phyloP scores from a whole-genome alignment of 352 stramenopile species.

The Phytopythium mirpurense region DNA sequence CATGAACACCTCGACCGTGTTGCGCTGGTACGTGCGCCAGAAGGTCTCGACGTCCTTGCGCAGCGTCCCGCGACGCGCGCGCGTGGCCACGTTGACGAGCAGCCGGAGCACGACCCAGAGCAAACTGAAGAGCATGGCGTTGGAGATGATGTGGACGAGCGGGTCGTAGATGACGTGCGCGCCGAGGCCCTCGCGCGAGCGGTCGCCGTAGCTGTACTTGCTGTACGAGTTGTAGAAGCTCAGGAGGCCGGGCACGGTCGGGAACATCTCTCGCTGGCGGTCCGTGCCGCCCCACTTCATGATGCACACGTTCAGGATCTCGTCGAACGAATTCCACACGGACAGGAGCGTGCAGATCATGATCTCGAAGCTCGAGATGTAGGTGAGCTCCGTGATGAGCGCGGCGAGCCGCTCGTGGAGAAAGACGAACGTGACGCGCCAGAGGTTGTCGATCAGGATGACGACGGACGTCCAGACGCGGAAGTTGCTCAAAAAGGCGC shows the following conservation, averaged over 20 bases:
- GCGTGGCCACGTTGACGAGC: slow-evolving; percentile 1
- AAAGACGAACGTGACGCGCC: slow-evolving; percentile 10
- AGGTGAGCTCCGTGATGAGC: slow-evolving; percentile 17
- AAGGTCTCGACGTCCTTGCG: slow-evolving; percentile 11
- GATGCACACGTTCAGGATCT: slow-evolving; percentile 12
- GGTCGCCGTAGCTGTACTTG: slow-evolving; percentile 21
- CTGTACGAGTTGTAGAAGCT: slow-evolving; percentile 17
- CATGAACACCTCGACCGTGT: slow-evolving; percentile 23
- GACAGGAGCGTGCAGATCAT: slow-evolving; percentile 19
- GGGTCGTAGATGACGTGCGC: slow-evolving; percentile 13
- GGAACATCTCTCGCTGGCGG: slow-evolving; percentile 12
- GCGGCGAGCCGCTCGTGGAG: slow-evolving; percentile 11
- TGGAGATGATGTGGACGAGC: slow-evolving; percentile 12
- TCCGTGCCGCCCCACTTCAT: slow-evolving; percentile 14
- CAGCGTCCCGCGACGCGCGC: slow-evolving; percentile 5
- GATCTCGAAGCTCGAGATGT: slow-evolving; percentile 19
- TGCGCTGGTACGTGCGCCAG: slow-evolving; percentile 20
- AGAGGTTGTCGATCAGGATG: slow-evolving; percentile 14
- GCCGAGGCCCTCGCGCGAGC: slow-evolving; percentile 7
- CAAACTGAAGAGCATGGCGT: slow-evolving; percentile 12
- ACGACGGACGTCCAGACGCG: slow-evolving; percentile 18
- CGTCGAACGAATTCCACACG: slow-evolving; percentile 11
- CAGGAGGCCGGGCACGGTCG: slow-evolving; percentile 4
- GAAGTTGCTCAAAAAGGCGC: slow-evolving; percentile 21
- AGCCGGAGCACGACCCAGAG: slow-evolving; percentile 8